A percentile compares a stretch with the other conserved stretches of the same genome.
phyloP scores from a whole-genome alignment of 768 basidiomycete genomes.

The Amyloporia xantha region DNA sequence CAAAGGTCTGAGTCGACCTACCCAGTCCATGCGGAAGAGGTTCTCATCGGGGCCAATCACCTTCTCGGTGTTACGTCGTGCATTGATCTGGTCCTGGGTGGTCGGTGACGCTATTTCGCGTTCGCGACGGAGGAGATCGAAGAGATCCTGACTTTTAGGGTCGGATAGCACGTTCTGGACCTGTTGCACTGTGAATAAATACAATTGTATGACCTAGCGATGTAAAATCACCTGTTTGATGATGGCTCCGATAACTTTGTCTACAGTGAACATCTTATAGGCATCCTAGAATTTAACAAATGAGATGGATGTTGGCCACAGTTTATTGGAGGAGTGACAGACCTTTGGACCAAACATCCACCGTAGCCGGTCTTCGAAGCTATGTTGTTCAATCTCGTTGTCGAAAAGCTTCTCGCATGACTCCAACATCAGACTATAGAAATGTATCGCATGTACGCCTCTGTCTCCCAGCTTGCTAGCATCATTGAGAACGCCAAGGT shows the following conservation, averaged over 20 bases:
- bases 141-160: slow-evolving; percentile 61
- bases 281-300: slow-evolving; percentile 51
- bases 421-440: slow-evolving; percentile 78
- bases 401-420: slow-evolving; percentile 90
- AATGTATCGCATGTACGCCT: slow-evolving; percentile 49
- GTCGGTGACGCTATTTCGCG: slow-evolving; percentile 51
- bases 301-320: background rate
- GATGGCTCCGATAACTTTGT: slow-evolving; percentile 82
- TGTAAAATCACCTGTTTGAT: slow-evolving; percentile 71
- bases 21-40: slow-evolving; percentile 78
- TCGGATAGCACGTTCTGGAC: slow-evolving; percentile 66
- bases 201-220: background rate
- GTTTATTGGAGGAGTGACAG: slow-evolving; percentile 5
- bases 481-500: slow-evolving; percentile 29
- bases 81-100: slow-evolving; percentile 66
- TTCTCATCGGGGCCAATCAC: slow-evolving; percentile 72
- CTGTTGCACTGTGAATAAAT: slow-evolving; percentile 23
- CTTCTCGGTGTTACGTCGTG: slow-evolving; percentile 60
- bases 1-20: slow-evolving; percentile 24
- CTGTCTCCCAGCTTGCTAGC: slow-evolving; percentile 16
- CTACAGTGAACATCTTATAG: slow-evolving; percentile 89
- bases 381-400: slow-evolving; percentile 79
- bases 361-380: slow-evolving; percentile 89
- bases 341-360: slow-evolving; percentile 83
- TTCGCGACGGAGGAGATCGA: slow-evolving; percentile 66